These are phyloP conservation scores for Hypoxylon sp. DNA, from an alignment of 2,329 filamentous ascomycete species.

Conservation along the genomic window DNA sequence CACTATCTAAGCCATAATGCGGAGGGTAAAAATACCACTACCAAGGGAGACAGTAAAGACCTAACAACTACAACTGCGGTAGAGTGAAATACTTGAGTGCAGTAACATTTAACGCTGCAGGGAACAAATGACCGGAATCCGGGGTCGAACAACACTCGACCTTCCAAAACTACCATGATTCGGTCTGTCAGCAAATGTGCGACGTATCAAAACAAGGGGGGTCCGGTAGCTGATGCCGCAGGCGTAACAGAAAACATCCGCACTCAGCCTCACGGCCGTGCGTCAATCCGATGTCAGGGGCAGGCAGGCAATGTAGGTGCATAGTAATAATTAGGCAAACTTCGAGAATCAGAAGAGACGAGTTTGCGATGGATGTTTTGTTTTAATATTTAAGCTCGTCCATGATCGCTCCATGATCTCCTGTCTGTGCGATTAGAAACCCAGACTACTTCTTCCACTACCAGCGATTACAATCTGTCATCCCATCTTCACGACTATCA, in stretches of 20 bases:
- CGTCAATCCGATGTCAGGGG: slow-evolving; percentile 25
- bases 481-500: slow-evolving; percentile 16
- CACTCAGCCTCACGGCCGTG: slow-evolving; percentile 32
- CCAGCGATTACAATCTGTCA: slow-evolving; percentile 9
- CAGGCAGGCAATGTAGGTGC: no score
- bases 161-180: slow-evolving; percentile 1
- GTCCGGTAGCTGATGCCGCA: slow-evolving; percentile 30
- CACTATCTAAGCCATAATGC: slow-evolving; percentile 2
- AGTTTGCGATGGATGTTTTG: background rate
- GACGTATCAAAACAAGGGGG: slow-evolving; percentile 34
- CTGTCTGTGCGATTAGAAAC: slow-evolving; percentile 15
- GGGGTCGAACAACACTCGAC: slow-evolving; percentile 9
- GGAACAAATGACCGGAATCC: slow-evolving; percentile 7
- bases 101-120: slow-evolving; percentile 1
- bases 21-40: background rate
- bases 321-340: slow-evolving; percentile 1
- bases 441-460: slow-evolving; percentile 18
- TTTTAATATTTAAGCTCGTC: slow-evolving; percentile 29
- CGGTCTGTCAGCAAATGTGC: slow-evolving; percentile 17
- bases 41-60: background rate
- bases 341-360: slow-evolving; percentile 13
- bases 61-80: background rate
- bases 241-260: slow-evolving; percentile 27
- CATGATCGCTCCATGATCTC: slow-evolving; percentile 31
- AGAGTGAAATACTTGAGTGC: no score